Evolutionary conservation across 1,139 yeast genomes (phyloP), one percentile per base, ranked within the genome.

Genomic region (Hanseniaspora uvarum): DNA sequence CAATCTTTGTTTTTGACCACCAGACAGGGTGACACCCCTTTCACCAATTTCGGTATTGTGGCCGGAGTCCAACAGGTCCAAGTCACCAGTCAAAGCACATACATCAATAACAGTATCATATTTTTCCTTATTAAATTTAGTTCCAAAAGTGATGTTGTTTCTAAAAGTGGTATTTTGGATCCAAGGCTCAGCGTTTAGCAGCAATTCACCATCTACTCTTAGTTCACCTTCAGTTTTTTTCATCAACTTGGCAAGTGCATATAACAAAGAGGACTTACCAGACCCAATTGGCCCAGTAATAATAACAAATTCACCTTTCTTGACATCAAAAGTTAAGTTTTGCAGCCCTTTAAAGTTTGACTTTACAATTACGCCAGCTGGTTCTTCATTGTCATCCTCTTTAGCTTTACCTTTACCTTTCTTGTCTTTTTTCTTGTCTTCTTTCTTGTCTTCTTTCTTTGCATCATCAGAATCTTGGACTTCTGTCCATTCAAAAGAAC

Each of bases 1-100:
- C 60, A 86, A 78, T 63, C 95, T 75, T 1, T 94, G 89, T 68
- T 86, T 86, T 65, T 86, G 95, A 30, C 95, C 95, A 52, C 95
- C 95, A 7, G 94, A 83, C 34, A 86, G 69, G 0, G 94, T 86
- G 57, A 86, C 83, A 56, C 95, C 95, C 58, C 92, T 76, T 65
- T 86, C 95, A 55, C 95, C 95, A 56, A 86, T 83, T 65, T 85
- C 94, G 1, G 94, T 84, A 54, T 65, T 64, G 63, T 86, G 95
- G 46, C 94, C 88, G 28, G 81, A 87, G 5, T 86, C 85, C 37
- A 86, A 68, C 26, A 73, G 70, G 7, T 75, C 76, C 56, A 86
- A 72, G 68, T 86, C 95, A 49, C 78, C 74, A 45, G 70, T 73
- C 54, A 86, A 72, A 0, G 84, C 77, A 66, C 94, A 85, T 1